A percentile compares a stretch with the other conserved stretches of the same genome.
Conservation (phyloP, 257 asterid species). For the Gentiana macrophylla region DNA sequence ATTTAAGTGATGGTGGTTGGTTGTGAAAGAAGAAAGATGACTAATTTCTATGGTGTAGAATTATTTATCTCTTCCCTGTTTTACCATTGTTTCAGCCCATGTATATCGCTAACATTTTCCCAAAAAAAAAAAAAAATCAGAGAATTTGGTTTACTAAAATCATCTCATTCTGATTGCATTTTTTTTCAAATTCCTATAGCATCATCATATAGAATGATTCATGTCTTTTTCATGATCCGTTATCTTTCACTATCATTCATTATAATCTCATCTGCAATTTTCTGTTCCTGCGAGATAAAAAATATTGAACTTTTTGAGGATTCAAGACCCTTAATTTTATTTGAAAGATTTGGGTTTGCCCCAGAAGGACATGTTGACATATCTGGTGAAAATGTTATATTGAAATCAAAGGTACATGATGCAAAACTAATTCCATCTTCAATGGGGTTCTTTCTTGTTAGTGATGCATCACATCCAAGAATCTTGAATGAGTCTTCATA, state of each 20-base stretch:
- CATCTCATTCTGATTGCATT: not conserved
- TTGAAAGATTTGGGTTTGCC: conserved; percentile 19
- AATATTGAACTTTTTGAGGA: conserved; percentile 15
- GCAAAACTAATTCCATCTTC: conserved; percentile 19
- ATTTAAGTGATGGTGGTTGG: no score
- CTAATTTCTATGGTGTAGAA: no score
- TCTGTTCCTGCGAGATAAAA: conserved; percentile 18
- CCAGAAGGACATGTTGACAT: conserved; percentile 14
- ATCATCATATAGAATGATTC: not conserved
- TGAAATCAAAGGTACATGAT: conserved; percentile 15
- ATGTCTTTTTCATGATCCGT: not conserved
- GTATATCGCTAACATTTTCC: not conserved
- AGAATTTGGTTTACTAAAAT: not conserved
- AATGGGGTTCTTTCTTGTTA: conserved; percentile 26
- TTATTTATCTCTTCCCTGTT: no score
- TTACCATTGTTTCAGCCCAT: not conserved
- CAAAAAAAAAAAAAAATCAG: not conserved
- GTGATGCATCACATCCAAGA: conserved; percentile 15
- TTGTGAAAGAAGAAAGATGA: no score
- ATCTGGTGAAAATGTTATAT: conserved; percentile 11
- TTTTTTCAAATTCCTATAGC: not conserved
- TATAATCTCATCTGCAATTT: conserved; percentile 2
- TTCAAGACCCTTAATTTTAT: conserved; percentile 19
- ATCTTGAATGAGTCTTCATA: conserved; percentile 20
- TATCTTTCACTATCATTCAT: not conserved